These are phyloP conservation scores for Diplocarpon rosae DNA, from an alignment of 2,329 filamentous ascomycete species.

Conservation along the genomic window DNA sequence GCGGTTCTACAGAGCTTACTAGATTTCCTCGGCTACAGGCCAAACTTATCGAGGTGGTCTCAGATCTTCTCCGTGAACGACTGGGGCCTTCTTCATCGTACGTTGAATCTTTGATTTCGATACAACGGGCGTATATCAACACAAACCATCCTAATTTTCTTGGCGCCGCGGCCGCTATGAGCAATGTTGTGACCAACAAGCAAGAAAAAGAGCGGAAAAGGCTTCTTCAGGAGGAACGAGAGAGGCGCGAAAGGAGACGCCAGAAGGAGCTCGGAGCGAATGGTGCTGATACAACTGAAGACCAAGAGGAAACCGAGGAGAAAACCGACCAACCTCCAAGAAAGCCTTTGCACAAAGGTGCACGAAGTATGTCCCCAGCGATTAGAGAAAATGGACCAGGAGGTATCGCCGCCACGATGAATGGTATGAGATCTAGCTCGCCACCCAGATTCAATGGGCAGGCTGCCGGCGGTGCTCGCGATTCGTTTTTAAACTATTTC, in stretches of 20 bases:
- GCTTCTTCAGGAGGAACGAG: conserved; percentile 69
- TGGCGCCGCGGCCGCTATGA: conserved; percentile 93
- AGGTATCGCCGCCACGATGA: conserved; percentile 54
- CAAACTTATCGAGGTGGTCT: conserved; percentile 96
- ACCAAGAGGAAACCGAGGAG: conserved; percentile 40
- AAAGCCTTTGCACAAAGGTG: conserved; percentile 40
- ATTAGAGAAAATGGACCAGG: conserved; percentile 55
- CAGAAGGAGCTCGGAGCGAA: conserved; percentile 78
- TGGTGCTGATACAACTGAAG: conserved; percentile 57
- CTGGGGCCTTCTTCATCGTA: conserved; percentile 82
- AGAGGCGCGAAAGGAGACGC: conserved; percentile 72
- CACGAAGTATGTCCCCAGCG: conserved; percentile 74
- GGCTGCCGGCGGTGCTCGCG: conserved; percentile 53
- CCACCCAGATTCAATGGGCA: conserved; percentile 52
- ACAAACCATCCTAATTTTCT: conserved; percentile 99
- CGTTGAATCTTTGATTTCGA: conserved; percentile 92
- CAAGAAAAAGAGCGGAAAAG: conserved; percentile 86
- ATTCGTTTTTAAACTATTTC: conserved; percentile 97
- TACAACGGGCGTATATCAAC: conserved; percentile 97
- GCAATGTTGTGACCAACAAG: conserved; percentile 86
- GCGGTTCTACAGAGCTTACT: conserved; percentile 85
- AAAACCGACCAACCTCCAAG: conserved; percentile 48
- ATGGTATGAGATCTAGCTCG: conserved; percentile 51
- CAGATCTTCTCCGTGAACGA: conserved; percentile 84
- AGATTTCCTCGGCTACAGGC: conserved; percentile 87